Evolutionary conservation across 2,329 filamentous ascomycete genomes (phyloP), one percentile per base, ranked within the genome.

Genomic region (Bipolaris victoriae): DNA sequence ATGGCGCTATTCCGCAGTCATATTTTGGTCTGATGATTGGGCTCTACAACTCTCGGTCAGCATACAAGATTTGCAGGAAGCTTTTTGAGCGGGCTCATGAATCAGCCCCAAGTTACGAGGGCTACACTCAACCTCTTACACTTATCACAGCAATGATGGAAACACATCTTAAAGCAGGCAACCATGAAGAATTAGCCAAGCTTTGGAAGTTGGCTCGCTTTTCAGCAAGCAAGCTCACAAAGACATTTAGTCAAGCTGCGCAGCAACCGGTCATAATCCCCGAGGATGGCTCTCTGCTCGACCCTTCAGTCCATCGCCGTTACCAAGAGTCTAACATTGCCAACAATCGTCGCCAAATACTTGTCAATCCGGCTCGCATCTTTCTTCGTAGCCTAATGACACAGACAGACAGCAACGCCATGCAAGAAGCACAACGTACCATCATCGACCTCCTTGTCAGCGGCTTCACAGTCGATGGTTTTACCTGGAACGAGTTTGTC

Each of bases 401-500:
- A 57, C 81, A 85, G 33, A 55, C 66, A 13, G 44, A 59, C 9
- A 63, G 72, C 11, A 26, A 48, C 49, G n/a, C 44, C n/a, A 58
- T 78, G 11, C 61, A 76, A 41, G 45, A 66, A 58, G 71, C 72
- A 29, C 59, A 75, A 35, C 49, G 58, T 18, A 70, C 70, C 5
- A 64, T 92, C 26, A 74, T 81, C 20, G 75, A 83, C n/a, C 79
- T 93, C 10, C 79, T 85, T 7, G 71, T 74, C 1, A 81, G 83
- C 39, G 94, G 93, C 10, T 97, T 94, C 78, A 79, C 80, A 26
- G 77, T 97, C 55, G 88, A 91, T 69, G 88, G 85, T 71, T 84
- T 83, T 66, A 92, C 91, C 65, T 96, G 92, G 92, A 95, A 96
- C 72, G 82, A 84, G 49, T 88, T 90, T 62, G 83, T 97, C 53